Conservation (phyloP, 2,329 filamentous ascomycete species). For the Cladosporium sp. region DNA sequence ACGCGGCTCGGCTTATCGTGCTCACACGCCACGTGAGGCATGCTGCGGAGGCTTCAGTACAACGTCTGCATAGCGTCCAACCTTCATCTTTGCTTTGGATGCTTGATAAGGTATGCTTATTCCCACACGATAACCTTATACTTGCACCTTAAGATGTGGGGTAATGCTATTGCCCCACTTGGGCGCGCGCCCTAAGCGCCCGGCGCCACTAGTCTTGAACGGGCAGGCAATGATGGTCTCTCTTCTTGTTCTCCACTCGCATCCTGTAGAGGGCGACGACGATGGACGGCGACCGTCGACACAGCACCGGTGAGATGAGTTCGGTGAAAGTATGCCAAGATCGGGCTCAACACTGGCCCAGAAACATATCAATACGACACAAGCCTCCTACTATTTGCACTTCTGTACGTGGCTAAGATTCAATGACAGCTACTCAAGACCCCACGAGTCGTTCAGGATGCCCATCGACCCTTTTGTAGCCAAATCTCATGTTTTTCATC, state of each 20-base stretch:
- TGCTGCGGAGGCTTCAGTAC: too few relatives aligned
- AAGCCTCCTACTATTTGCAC: background rate
- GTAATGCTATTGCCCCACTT: background rate
- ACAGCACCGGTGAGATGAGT: background rate
- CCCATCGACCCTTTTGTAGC: background rate
- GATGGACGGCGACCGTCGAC: background rate
- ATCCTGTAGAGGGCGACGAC: background rate
- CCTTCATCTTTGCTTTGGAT: background rate
- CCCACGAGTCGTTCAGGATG: background rate
- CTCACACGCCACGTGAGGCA: background rate
- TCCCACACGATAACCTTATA: background rate
- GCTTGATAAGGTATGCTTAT: background rate
- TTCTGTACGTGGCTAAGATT: background rate
- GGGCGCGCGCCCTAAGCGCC: background rate
- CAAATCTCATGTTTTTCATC: background rate
- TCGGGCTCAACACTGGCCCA: background rate
- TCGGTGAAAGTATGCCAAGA: background rate
- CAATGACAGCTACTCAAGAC: background rate
- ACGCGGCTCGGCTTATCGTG: background rate
- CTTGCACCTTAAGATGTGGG: background rate
- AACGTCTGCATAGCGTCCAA: background rate
- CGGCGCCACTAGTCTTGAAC: background rate
- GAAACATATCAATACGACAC: background rate
- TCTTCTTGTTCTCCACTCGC: background rate
- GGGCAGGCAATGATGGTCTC: background rate